Conservation (phyloP, 2,329 filamentous ascomycete species). For the Gremmenia infestans region DNA sequence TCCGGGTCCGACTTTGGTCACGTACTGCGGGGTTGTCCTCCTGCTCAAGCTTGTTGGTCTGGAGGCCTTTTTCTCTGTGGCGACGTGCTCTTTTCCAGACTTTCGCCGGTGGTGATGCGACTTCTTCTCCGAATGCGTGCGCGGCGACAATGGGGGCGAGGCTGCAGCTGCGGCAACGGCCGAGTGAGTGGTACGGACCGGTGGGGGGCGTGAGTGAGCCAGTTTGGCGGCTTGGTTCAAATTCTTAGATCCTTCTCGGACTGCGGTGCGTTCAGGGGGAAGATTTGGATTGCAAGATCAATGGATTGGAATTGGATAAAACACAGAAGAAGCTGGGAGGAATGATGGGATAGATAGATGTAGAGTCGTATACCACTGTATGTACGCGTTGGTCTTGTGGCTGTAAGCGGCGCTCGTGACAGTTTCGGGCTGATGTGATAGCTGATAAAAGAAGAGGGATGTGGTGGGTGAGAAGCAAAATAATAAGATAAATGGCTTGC, state of each 20-base stretch:
- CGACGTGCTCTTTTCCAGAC: conserved; percentile 23
- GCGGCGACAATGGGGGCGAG: conserved; percentile 21
- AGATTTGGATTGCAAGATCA: background rate
- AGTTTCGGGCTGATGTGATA: too few relatives aligned
- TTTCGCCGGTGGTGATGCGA: conserved; percentile 17
- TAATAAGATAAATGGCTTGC: too few relatives aligned
- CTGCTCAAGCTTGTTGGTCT: conserved; percentile 19
- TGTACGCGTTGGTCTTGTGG: too few relatives aligned
- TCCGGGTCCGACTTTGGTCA: conserved; percentile 8
- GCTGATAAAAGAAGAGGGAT: too few relatives aligned
- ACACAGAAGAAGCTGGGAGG: too few relatives aligned
- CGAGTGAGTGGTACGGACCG: conserved; percentile 15
- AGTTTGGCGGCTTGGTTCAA: conserved; percentile 16
- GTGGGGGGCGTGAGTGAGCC: conserved; percentile 27
- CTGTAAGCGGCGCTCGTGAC: too few relatives aligned
- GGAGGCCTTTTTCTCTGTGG: conserved; percentile 17
- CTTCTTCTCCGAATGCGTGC: conserved; percentile 17
- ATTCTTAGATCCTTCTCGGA: background rate
- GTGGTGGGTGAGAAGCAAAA: too few relatives aligned
- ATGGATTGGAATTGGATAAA: background rate
- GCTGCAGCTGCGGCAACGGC: conserved; percentile 5
- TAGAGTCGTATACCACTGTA: background rate
- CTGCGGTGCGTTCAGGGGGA: background rate
- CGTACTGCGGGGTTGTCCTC: conserved; percentile 20
- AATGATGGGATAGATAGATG: too few relatives aligned